Evolutionary conservation across 75 land plant genomes (phyloP).

Genomic region (Ceratopteris richardii): DNA sequence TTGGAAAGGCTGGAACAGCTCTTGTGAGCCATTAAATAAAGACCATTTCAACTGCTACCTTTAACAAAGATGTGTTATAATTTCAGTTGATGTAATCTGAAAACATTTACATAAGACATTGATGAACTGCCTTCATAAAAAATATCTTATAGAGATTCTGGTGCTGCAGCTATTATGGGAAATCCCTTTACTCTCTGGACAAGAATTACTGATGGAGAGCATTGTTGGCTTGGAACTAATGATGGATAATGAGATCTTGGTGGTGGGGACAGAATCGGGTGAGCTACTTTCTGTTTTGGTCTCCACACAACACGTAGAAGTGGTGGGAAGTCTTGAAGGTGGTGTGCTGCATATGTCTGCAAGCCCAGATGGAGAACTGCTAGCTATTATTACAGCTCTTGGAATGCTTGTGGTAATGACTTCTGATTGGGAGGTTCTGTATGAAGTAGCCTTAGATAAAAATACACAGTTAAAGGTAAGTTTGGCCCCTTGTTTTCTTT

Average conservation of each 20-base stretch:
- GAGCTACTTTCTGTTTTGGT: constrained; percentile 37
- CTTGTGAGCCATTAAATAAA: too few species aligned
- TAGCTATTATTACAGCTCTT: constrained; percentile 61
- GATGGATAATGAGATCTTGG: constrained; percentile 75
- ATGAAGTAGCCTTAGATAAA: constrained; percentile 51
- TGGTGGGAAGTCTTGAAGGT: constrained; percentile 78
- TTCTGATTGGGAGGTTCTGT: constrained; percentile 85
- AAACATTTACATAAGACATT: too few species aligned
- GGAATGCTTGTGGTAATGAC: constrained; percentile 81
- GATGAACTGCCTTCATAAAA: too few species aligned
- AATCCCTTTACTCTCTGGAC: not conserved
- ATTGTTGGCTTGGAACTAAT: constrained; percentile 62
- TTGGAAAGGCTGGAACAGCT: too few species aligned
- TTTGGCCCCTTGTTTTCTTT: constrained; percentile 14
- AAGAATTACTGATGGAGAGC: constrained; percentile 16
- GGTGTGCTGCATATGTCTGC: constrained; percentile 65
- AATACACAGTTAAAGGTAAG: constrained; percentile 40
- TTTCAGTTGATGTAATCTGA: too few species aligned
- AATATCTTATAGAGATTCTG: too few species aligned
- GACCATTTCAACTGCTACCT: too few species aligned
- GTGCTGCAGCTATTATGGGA: too few species aligned
- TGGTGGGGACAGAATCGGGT: constrained; percentile 53
- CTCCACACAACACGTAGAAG: constrained; percentile 41
- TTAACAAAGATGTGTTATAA: too few species aligned
- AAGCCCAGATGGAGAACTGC: constrained; percentile 97